Evolutionary conservation across 2,329 filamentous ascomycete species (phyloP), one percentile per base, ranked within the genome.

Genomic region (Xylaria sp.): DNA sequence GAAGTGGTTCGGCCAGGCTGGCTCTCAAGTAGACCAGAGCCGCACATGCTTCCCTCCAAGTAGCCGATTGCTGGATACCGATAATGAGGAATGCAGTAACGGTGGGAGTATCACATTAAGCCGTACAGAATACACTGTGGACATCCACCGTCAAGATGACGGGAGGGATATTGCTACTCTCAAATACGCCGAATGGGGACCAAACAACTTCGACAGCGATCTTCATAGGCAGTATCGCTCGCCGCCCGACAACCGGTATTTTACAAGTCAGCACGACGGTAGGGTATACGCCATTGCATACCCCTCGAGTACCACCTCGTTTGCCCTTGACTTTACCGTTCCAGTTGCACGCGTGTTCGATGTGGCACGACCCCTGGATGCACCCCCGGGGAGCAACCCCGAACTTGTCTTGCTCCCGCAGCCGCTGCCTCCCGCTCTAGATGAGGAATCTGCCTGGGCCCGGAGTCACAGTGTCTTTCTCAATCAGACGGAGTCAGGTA

Each of bases 121-220:
- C 34, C 89, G 93, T 61, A 94, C 93, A 48, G 94, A 98, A 79
- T 99, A 99, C 81, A 95, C 89, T 6, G 91, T 99, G 69, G 90
- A 88, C 65, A 97, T 99, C 54, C 91, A 94, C 73, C 91, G 93
- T 69, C 88, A 87, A 54, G 88, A 92, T 74, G 90, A 89, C 3
- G 91, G 91, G 1, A 88, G 91, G 68, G 88, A 89, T 8, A 91
- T 99, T 71, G 97, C 94, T 76, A 97, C 93, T 0, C 88, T 99
- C 74, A 94, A 90, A 73, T 99, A 97, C 78, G 92, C 94, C 12
- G 96, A 99, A 80, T 99, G 96, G 96, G 91, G 90, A 0, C 93
- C 94, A 15, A 99, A 99, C 80, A 97, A 92, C 68, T 92, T 91
- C 70, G 95, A 99, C 80, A 89, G 89, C 72, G 96, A 99, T 78